Percentiles rank a stretch among this genome's conserved stretches.
Conservation (phyloP, 768 basidiomycete genomes). For the Tremella mesenterica region DNA sequence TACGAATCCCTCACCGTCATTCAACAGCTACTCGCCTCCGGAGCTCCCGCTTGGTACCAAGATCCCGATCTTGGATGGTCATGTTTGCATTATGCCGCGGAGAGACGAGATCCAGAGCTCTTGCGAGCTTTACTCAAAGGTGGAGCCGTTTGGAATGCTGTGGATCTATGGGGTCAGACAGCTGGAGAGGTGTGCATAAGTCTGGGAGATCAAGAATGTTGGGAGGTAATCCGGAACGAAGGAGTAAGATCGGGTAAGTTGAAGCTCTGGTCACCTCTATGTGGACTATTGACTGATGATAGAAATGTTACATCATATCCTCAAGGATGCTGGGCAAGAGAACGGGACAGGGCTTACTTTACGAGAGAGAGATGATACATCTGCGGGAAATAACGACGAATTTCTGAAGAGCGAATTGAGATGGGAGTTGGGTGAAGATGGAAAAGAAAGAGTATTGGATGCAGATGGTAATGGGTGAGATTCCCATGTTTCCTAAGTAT, state of each 20-base stretch:
- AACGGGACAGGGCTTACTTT: constrained; percentile 24
- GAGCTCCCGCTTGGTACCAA: constrained; percentile 78
- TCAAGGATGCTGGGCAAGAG: constrained; percentile 11
- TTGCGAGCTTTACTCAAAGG: constrained; percentile 61
- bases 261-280: neutral
- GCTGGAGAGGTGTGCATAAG: constrained; percentile 86
- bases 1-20: constrained; percentile 16
- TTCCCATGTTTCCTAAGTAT: too few relatives aligned
- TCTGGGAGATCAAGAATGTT: constrained; percentile 65
- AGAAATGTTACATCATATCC: constrained; percentile 42
- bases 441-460: constrained; percentile 74
- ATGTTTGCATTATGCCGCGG: constrained; percentile 67
- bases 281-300: constrained; percentile 10
- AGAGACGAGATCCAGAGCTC: constrained; percentile 58
- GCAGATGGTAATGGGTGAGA: constrained; percentile 52
- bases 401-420: constrained; percentile 65
- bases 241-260: constrained; percentile 77
- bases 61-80: constrained; percentile 70
- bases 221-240: constrained; percentile 75
- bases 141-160: constrained; percentile 91
- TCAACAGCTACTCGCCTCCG: constrained; percentile 44
- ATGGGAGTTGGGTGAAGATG: constrained; percentile 61
- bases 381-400: constrained; percentile 44
- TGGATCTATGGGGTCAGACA: constrained; percentile 68
- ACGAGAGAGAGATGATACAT: constrained; percentile 37